A percentile compares a stretch with the other conserved stretches of the same genome.
These are phyloP conservation scores for Bruguiera parviflora DNA, from an alignment of 345 rosid genomes.

Conservation along the genomic window DNA sequence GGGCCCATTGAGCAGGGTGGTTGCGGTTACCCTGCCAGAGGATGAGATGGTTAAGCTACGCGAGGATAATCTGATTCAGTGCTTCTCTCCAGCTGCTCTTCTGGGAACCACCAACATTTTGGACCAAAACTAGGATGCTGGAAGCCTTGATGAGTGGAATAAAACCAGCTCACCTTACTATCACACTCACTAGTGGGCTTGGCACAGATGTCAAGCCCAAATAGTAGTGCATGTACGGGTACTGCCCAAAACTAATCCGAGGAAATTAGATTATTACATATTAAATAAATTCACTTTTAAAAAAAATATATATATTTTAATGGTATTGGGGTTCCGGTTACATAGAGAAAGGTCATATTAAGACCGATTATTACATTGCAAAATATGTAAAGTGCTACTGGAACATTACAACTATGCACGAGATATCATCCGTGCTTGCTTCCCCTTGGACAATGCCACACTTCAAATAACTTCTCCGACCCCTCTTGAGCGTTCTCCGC, in stretches of 20 bases:
- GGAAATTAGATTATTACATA: too few relatives aligned
- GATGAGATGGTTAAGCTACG: constrained; percentile 39
- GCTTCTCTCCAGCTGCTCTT: constrained; percentile 41
- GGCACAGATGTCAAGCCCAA: too few relatives aligned
- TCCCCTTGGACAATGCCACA: constrained; percentile 33
- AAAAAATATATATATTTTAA: too few relatives aligned
- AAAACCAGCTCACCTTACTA: too few relatives aligned
- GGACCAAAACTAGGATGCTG: background rate
- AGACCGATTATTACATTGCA: too few relatives aligned
- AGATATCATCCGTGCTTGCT: constrained; percentile 38
- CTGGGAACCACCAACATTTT: constrained; percentile 26
- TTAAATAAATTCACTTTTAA: too few relatives aligned
- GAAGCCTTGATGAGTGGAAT: background rate
- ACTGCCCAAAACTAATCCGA: too few relatives aligned
- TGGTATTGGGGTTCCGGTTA: too few relatives aligned
- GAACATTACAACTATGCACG: constrained; percentile 37
- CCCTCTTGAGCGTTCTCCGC: constrained; percentile 31
- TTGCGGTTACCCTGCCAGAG: constrained; percentile 47
- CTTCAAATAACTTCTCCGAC: constrained; percentile 24
- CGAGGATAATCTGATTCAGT: constrained; percentile 43
- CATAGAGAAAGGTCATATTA: too few relatives aligned
- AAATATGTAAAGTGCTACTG: background rate
- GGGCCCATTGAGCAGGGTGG: constrained; percentile 47
- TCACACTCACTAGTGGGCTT: too few relatives aligned
- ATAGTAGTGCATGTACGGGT: too few relatives aligned